Percentiles rank a stretch among this genome's conserved stretches.
phyloP scores from a whole-genome alignment of 108 stramenopile genomes.

The Cyclotella sp. region DNA sequence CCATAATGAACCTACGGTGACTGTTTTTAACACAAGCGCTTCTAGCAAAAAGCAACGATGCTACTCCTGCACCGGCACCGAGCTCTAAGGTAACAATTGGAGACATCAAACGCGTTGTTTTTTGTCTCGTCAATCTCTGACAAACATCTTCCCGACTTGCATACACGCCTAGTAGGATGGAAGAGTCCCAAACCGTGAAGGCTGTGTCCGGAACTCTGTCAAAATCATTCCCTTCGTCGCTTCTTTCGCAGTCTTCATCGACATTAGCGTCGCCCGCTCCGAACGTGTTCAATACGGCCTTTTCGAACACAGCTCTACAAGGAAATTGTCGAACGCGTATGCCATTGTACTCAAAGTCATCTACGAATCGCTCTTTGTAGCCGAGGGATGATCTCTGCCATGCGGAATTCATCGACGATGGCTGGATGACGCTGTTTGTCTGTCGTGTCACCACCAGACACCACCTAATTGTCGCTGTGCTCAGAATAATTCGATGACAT shows the following conservation, averaged over 20 bases:
- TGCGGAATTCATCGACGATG: neutral
- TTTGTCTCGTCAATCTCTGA: conserved; percentile 17
- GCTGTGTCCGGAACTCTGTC: conserved; percentile 21
- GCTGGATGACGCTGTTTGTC: too few species aligned
- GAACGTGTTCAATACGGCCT: conserved; percentile 3
- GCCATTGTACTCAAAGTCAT: conserved; percentile 22
- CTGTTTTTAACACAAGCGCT: conserved; percentile 15
- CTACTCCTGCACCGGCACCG: conserved; percentile 12
- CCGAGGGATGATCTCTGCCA: conserved; percentile 25
- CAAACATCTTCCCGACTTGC: conserved; percentile 24
- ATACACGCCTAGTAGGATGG: conserved; percentile 24
- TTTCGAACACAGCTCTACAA: conserved; percentile 23
- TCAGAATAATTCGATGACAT: too few species aligned
- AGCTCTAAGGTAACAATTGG: conserved; percentile 22
- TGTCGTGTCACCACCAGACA: too few species aligned
- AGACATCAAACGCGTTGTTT: neutral
- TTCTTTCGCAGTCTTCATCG: neutral
- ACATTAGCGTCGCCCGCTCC: neutral
- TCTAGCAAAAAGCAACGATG: conserved; percentile 18
- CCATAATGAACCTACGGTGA: neutral
- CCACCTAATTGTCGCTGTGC: too few species aligned
- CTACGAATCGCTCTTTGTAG: conserved; percentile 29
- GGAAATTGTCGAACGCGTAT: conserved; percentile 21
- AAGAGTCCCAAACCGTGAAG: conserved; percentile 16
- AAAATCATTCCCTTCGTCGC: neutral